A percentile compares a stretch with the other conserved stretches of the same genome.
Evolutionary conservation across 805 yeast species (phyloP).

Genomic region (Starmera quercuum): DNA sequence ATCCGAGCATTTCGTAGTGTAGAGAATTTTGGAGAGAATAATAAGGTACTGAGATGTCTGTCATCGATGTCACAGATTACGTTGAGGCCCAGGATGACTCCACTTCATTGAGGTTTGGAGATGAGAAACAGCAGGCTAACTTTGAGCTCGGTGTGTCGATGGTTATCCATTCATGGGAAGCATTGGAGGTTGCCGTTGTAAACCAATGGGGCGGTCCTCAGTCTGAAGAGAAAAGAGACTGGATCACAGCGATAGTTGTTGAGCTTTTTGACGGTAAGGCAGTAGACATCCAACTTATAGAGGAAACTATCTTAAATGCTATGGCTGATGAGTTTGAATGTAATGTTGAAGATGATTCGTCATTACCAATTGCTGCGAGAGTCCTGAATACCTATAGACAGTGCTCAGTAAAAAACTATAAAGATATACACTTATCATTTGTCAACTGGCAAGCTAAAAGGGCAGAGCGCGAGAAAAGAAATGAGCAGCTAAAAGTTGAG

Average conservation of each 20-base stretch:
- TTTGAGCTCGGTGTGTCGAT: conserved; percentile 91
- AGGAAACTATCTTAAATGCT: conserved; percentile 77
- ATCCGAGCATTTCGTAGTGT: too few relatives aligned
- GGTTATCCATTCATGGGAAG: conserved; percentile 90
- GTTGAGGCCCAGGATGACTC: conserved; percentile 44
- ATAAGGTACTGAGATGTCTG: too few relatives aligned
- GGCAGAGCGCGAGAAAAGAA: conserved; percentile 24
- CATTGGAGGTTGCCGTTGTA: conserved; percentile 78
- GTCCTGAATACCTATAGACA: conserved; percentile 62
- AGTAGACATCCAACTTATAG: conserved; percentile 74
- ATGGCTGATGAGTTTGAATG: conserved; percentile 95
- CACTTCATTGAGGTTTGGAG: conserved; percentile 32
- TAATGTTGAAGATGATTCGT: conserved; percentile 82
- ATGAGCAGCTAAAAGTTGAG: conserved; percentile 29
- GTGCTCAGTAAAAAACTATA: conserved; percentile 45
- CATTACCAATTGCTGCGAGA: conserved; percentile 61
- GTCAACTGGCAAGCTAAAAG: conserved; percentile 50
- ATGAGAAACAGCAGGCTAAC: conserved; percentile 68
- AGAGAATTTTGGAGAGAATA: too few relatives aligned
- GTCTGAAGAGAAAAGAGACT: conserved; percentile 85
- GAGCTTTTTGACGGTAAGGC: conserved; percentile 64
- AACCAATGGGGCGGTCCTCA: conserved; percentile 96
- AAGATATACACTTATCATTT: conserved; percentile 52
- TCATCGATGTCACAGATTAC: conserved; percentile 36
- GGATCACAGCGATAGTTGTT: conserved; percentile 79